These are phyloP conservation scores for Fusarium xylarioides DNA, from an alignment of 2,329 filamentous ascomycete species.

Conservation along the genomic window DNA sequence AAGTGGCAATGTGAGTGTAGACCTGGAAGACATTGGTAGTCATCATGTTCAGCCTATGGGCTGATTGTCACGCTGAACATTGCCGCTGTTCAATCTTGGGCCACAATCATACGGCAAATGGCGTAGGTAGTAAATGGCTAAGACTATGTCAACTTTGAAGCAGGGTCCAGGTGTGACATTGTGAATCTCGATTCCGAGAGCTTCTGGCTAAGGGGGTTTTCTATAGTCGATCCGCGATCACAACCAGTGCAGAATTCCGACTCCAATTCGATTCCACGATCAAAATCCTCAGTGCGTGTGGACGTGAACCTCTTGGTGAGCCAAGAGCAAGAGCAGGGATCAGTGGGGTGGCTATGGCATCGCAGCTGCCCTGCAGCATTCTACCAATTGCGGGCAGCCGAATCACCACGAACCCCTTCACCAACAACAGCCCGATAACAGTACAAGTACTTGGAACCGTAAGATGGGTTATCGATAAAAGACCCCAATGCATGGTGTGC, in stretches of 20 bases:
- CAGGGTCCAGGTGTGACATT: neutral
- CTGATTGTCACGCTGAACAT: neutral
- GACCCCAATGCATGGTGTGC: neutral
- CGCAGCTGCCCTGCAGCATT: neutral
- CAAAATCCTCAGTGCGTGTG: neutral
- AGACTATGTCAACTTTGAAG: neutral
- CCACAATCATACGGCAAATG: neutral
- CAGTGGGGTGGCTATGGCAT: neutral
- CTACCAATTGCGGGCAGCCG: neutral
- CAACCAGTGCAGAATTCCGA: neutral
- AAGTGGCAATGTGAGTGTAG: fast-evolving
- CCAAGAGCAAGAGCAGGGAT: neutral
- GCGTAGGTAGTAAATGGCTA: neutral
- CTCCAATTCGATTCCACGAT: neutral
- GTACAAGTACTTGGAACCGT: neutral
- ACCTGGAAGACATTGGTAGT: neutral
- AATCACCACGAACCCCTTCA: neutral
- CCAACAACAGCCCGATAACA: neutral
- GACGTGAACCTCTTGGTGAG: neutral
- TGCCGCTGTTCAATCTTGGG: neutral
- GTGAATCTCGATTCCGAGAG: neutral
- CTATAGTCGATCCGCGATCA: no score
- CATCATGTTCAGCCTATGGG: neutral
- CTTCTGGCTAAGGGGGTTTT: neutral
- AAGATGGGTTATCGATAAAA: neutral